phyloP scores from a whole-genome alignment of 345 rosid genomes.

The Triadica sebifera region DNA sequence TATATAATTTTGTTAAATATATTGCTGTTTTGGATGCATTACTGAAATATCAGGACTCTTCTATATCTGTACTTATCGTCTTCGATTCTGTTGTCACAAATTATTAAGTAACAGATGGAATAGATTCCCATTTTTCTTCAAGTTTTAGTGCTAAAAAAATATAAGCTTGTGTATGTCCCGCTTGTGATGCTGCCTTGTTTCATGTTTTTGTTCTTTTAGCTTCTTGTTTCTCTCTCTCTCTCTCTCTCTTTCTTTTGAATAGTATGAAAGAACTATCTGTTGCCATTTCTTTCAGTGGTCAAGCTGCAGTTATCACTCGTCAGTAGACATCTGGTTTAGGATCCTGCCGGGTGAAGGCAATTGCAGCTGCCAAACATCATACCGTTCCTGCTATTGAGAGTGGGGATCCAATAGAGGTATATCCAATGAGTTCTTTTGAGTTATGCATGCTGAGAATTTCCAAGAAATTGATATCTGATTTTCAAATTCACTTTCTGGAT shows the following conservation, averaged over 20 bases:
- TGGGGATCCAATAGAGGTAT: slow-evolving; percentile 99
- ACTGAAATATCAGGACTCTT: slow-evolving; percentile 10
- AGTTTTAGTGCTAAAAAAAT: slow-evolving; percentile 14
- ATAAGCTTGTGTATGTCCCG: background rate
- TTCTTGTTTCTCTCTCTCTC: background rate
- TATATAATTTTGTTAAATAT: background rate
- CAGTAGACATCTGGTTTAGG: slow-evolving; percentile 83
- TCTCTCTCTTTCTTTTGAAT: too few relatives aligned
- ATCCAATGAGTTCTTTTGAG: background rate
- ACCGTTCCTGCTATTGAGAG: slow-evolving; percentile 86
- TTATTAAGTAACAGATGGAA: slow-evolving; percentile 7
- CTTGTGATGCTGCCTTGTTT: background rate
- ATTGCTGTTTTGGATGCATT: slow-evolving; percentile 8
- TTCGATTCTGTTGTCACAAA: background rate
- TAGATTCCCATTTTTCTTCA: slow-evolving; percentile 7
- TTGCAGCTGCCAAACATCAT: slow-evolving; percentile 99
- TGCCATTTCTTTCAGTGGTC: slow-evolving; percentile 66
- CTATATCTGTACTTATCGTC: slow-evolving; percentile 9
- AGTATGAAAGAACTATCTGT: slow-evolving; percentile 15
- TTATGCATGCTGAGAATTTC: background rate
- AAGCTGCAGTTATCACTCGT: slow-evolving; percentile 98
- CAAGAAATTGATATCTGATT: slow-evolving; percentile 5
- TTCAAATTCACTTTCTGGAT: background rate
- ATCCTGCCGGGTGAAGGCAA: slow-evolving; percentile 75
- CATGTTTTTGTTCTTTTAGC: background rate